Evolutionary conservation across 805 yeast genomes (phyloP).

Genomic region (Henningerozyma blattae): DNA sequence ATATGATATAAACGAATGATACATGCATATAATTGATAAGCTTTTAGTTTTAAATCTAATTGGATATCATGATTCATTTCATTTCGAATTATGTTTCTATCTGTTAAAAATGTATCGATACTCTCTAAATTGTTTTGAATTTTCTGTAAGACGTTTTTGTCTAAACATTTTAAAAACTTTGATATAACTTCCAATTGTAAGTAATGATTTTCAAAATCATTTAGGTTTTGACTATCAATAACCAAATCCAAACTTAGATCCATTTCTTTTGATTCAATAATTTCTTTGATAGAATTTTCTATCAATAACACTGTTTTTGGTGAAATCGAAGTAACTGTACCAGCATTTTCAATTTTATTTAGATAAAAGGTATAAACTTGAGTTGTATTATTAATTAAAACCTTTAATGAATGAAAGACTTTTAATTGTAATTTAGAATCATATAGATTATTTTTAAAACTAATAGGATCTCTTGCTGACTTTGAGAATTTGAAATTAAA

Average conservation of each 20-base stretch:
- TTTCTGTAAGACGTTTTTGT: conserved; percentile 14
- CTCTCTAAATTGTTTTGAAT: conserved; percentile 16
- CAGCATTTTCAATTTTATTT: conserved; percentile 20
- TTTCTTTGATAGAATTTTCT: conserved; percentile 23
- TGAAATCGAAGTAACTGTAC: conserved; percentile 19
- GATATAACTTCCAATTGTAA: conserved; percentile 19
- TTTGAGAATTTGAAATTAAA: conserved; percentile 12
- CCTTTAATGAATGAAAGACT: conserved; percentile 12
- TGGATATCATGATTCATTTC: conserved; percentile 22
- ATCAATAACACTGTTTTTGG: conserved; percentile 20
- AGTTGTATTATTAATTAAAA: conserved; percentile 18
- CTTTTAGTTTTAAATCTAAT: conserved; percentile 28
- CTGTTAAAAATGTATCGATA: conserved; percentile 14
- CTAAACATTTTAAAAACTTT: conserved; percentile 16
- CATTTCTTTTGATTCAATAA: conserved; percentile 23
- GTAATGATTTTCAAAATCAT: conserved; percentile 12
- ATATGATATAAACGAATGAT: conserved; percentile 11
- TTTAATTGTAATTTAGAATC: conserved; percentile 16
- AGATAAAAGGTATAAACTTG: conserved; percentile 21
- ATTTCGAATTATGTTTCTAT: conserved; percentile 4
- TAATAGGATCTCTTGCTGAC: conserved; percentile 5
- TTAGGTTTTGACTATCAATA: conserved; percentile 19
- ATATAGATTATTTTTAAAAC: conserved; percentile 13
- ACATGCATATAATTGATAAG: conserved; percentile 35
- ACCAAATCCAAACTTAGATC: conserved; percentile 20